These are phyloP conservation scores for Sugiyamaella smithiae DNA, from an alignment of 805 yeast genomes.

Conservation along the genomic window DNA sequence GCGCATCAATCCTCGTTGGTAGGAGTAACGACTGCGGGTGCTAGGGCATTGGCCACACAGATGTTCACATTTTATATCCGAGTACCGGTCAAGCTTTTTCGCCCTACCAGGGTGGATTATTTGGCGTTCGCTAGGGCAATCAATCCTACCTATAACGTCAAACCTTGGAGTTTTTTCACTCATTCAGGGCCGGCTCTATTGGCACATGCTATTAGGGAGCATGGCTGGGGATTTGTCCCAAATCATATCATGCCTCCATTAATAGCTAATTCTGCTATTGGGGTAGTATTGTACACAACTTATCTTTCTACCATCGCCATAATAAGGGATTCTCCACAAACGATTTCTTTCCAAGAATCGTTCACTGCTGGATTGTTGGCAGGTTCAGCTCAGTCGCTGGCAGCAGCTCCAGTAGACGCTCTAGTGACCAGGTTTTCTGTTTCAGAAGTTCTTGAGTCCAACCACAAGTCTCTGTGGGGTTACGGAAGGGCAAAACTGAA, in stretches of 20 bases:
- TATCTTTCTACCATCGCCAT: slow-evolving; percentile 49
- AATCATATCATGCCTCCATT: slow-evolving; percentile 82
- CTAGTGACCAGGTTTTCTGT: slow-evolving; percentile 77
- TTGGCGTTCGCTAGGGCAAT: slow-evolving; percentile 42
- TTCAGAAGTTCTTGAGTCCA: slow-evolving; percentile 66
- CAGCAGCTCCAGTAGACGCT: slow-evolving; percentile 93
- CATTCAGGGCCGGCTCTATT: slow-evolving; percentile 80
- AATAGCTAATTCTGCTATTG: slow-evolving; percentile 85
- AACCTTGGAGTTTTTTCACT: slow-evolving; percentile 48
- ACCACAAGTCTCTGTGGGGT: slow-evolving; percentile 69
- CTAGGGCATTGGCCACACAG: slow-evolving; percentile 79
- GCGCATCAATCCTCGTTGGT: slow-evolving; percentile 43
- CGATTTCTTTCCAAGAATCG: slow-evolving; percentile 16
- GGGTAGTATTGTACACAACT: slow-evolving; percentile 78
- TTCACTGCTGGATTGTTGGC: slow-evolving; percentile 82
- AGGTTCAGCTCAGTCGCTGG: slow-evolving; percentile 82
- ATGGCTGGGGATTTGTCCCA: slow-evolving; percentile 87
- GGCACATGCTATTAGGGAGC: slow-evolving; percentile 62
- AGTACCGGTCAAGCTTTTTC: slow-evolving; percentile 77
- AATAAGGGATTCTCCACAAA: slow-evolving; percentile 8
- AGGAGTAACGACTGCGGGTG: slow-evolving; percentile 80
- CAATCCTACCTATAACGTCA: slow-evolving; percentile 29
- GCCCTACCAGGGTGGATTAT: slow-evolving; percentile 89
- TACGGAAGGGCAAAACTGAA: slow-evolving; percentile 67
- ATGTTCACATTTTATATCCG: slow-evolving; percentile 73